phyloP scores from a whole-genome alignment of 352 stramenopile species.

The Globisporangium recalcitrans region DNA sequence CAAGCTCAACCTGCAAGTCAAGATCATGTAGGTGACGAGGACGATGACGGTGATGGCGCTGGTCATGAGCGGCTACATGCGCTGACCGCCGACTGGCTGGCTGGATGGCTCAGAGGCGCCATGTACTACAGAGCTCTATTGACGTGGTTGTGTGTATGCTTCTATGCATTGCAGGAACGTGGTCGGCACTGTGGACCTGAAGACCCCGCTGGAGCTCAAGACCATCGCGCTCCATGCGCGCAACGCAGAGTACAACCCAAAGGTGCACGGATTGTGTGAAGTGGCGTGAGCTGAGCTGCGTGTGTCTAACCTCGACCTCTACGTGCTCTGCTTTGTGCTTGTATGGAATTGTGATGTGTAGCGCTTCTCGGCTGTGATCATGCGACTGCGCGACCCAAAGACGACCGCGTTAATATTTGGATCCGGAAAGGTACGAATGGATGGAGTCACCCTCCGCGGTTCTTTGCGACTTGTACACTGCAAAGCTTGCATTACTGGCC shows the following conservation, averaged over 20 bases:
- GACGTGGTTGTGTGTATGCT: no score
- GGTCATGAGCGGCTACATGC: neutral
- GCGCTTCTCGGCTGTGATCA: conserved; percentile 96
- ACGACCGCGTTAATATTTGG: conserved; percentile 97
- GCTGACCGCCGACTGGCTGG: neutral
- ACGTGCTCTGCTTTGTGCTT: neutral
- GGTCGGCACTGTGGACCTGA: conserved; percentile 94
- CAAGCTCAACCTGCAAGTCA: conserved; percentile 71
- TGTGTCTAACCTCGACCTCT: neutral
- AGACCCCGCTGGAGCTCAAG: conserved; percentile 94
- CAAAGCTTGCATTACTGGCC: neutral
- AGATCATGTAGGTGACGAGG: conserved; percentile 57
- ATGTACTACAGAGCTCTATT: neutral
- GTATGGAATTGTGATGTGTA: conserved; percentile 15
- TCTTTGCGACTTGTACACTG: neutral
- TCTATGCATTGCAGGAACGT: conserved; percentile 92
- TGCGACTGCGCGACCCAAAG: conserved; percentile 93
- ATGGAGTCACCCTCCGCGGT: no score
- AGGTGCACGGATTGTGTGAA: conserved; percentile 41
- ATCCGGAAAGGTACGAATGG: conserved; percentile 84
- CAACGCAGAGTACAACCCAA: conserved; percentile 99
- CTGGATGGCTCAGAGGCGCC: neutral
- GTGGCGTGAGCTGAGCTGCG: neutral
- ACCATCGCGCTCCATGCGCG: conserved; percentile 95
- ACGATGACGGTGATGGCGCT: neutral